Base-by-base conservation (phyloP, 2,329 filamentous ascomycete species). In the Fusarium brevicatenulatum region DNA sequence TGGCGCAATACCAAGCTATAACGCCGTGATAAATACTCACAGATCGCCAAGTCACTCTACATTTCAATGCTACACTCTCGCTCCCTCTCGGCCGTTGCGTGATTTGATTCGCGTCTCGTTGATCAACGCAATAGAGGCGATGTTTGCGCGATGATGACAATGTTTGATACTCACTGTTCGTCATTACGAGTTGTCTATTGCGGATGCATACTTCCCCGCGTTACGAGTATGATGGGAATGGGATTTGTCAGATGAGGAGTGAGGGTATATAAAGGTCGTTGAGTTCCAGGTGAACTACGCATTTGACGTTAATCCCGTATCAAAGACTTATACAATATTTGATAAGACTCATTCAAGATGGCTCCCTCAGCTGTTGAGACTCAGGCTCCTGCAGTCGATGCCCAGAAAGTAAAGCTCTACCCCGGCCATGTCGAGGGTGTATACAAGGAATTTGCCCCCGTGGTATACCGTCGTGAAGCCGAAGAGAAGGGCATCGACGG, bases 331-430 rank as follows among this genome's bases (percentile, higher is more conserved):
- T 5, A 40, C 11, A 34, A 42, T 15, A 13, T 15, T 7, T 30
- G 13, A 30, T 37, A n/a, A 9, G 15, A 21, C 44, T 4, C 15
- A 25, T 23, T 37, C 47, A 67, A 2, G 46, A 78, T 78, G 76
- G 75, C 76, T 16, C 76, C 76, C 21, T 76, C 76, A 61, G 76
- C 75, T 67, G 73, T 75, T 5, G 69, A 76, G 43, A 76, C 72
- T 15, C 59, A 67, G 47, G 36, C 60, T 42, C 43, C 42, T 71
- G n/a, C 63, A 47, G 57, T 13, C 42, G 68, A 76, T 18, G 42
- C 70, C 2, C 59, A 76, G 59, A 77, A 76, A 66, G 37, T 76
- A 32, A 78, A 76, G 74, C 73, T 78, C n/a, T 78, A 78, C 64
- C 64, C 76, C 13, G 76, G 76, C 11, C 69, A 72, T 4, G 72